A percentile compares a stretch with the other conserved stretches of the same genome.
Conservation (phyloP, 1,284 basidiomycete species). For the Marasmius fiardii region DNA sequence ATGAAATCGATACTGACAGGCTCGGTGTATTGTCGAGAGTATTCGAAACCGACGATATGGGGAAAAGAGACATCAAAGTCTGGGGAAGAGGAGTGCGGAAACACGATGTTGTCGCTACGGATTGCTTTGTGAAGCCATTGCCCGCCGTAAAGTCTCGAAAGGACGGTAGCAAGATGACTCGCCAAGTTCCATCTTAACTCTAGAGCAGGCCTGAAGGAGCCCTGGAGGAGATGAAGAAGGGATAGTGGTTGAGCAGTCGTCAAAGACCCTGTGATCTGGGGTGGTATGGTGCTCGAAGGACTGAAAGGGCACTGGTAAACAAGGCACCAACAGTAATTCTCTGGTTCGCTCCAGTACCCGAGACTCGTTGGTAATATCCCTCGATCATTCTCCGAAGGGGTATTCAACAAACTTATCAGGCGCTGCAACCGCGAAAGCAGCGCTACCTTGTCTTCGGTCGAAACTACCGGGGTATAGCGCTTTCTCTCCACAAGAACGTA, state of each 20-base stretch:
- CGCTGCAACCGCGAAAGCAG: conserved; percentile 4
- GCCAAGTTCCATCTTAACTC: conserved; percentile 3
- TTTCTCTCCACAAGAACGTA: conserved; percentile 12
- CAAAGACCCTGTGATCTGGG: not conserved
- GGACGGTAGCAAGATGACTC: not conserved
- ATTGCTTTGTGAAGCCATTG: conserved; percentile 11
- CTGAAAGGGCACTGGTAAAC: conserved; percentile 3
- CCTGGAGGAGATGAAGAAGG: not conserved
- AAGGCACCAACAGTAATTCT: conserved; percentile 11
- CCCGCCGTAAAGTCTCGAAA: conserved; percentile 7
- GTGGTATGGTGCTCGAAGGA: not conserved
- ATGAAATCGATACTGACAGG: conserved; percentile 6
- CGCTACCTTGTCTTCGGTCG: not conserved
- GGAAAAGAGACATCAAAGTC: not conserved
- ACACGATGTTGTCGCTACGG: conserved; percentile 9
- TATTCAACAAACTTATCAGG: conserved; percentile 7
- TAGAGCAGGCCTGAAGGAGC: conserved; percentile 5
- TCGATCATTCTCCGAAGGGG: not conserved
- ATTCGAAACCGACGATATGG: conserved; percentile 9
- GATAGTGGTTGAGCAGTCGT: not conserved
- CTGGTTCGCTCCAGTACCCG: conserved; percentile 12
- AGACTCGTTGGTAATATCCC: conserved; percentile 1
- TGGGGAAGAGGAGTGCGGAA: not conserved
- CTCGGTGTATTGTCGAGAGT: conserved; percentile 11
- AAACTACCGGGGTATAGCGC: conserved; percentile 4